These are phyloP conservation scores for Penicillium tannophilum DNA, from an alignment of 495 filamentous ascomycete genomes.

Conservation along the genomic window DNA sequence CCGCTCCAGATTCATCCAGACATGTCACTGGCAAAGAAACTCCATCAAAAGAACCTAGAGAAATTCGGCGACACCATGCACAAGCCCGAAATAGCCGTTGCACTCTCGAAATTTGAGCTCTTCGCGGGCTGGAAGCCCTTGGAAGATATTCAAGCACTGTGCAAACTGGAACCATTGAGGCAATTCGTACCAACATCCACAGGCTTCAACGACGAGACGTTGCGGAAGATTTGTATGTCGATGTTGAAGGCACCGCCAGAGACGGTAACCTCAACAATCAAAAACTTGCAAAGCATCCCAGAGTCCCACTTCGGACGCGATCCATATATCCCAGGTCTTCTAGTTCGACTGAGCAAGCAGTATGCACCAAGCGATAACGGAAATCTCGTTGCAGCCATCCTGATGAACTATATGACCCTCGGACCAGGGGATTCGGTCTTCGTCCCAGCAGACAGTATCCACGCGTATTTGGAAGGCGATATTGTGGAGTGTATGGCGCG, in stretches of 20 bases:
- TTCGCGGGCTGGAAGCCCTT: constrained; percentile 78
- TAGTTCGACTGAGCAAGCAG: constrained; percentile 66
- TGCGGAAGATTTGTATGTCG: constrained; percentile 60
- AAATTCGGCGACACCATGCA: constrained; percentile 74
- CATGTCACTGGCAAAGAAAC: constrained; percentile 61
- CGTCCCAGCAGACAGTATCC: constrained; percentile 77
- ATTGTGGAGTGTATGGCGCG: constrained; percentile 88
- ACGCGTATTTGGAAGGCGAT: constrained; percentile 76
- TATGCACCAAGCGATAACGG: constrained; percentile 59
- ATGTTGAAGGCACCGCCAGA: constrained; percentile 58
- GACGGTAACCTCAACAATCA: constrained; percentile 51
- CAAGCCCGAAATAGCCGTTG: constrained; percentile 82
- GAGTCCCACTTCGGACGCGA: constrained; percentile 54
- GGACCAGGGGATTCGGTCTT: constrained; percentile 67
- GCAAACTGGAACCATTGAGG: constrained; percentile 56
- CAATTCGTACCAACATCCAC: constrained; percentile 52
- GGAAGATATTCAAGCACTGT: constrained; percentile 58
- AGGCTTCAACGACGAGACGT: constrained; percentile 58
- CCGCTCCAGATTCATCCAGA: constrained; percentile 82
- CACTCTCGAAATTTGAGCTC: constrained; percentile 74
- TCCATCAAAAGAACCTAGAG: constrained; percentile 64
- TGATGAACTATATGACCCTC: constrained; percentile 75
- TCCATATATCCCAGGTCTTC: constrained; percentile 61
- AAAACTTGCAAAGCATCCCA: constrained; percentile 50
- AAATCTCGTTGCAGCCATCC: constrained; percentile 62